Percentiles rank a stretch among this genome's conserved stretches.
phyloP scores from a whole-genome alignment of 371 early-diverging fungal genomes.

The Chytridium lagenaria region DNA sequence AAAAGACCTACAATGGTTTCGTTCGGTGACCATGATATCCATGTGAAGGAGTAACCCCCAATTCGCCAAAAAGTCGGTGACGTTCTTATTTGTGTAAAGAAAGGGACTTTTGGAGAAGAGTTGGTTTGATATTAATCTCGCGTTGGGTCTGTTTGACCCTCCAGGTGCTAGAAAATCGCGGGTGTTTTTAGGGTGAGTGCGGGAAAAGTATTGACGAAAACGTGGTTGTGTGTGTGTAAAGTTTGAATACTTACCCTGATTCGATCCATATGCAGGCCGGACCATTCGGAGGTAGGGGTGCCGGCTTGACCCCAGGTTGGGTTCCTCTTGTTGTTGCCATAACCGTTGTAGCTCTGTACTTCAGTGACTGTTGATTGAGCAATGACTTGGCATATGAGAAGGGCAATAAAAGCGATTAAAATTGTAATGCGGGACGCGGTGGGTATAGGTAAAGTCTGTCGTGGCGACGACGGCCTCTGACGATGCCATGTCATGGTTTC shows the following conservation, averaged over 20 bases:
- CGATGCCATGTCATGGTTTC: too few species aligned
- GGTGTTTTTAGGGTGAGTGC: background rate
- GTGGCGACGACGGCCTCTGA: too few species aligned
- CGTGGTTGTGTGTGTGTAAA: background rate
- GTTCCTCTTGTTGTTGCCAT: slow-evolving; percentile 14
- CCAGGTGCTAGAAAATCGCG: slow-evolving; percentile 15
- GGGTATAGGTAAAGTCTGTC: too few species aligned
- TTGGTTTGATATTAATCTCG: slow-evolving; percentile 30
- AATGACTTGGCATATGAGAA: too few species aligned
- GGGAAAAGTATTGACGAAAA: background rate
- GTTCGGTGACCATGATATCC: slow-evolving; percentile 19
- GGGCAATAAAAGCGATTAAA: too few species aligned
- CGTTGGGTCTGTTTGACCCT: slow-evolving; percentile 28
- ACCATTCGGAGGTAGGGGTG: slow-evolving; percentile 15
- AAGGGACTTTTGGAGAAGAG: slow-evolving; percentile 31
- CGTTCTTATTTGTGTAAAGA: slow-evolving; percentile 19
- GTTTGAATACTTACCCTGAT: slow-evolving; percentile 22
- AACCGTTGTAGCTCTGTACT: background rate
- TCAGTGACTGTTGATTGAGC: too few species aligned
- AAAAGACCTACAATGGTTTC: slow-evolving; percentile 29
- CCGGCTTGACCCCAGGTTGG: slow-evolving; percentile 23
- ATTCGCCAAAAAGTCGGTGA: slow-evolving; percentile 32
- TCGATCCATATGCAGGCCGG: slow-evolving; percentile 21
- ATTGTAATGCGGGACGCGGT: too few species aligned
- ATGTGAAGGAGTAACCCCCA: slow-evolving; percentile 37